Base-by-base conservation (phyloP, 2,329 filamentous ascomycete genomes). In the Trichoderma semiorbis region DNA sequence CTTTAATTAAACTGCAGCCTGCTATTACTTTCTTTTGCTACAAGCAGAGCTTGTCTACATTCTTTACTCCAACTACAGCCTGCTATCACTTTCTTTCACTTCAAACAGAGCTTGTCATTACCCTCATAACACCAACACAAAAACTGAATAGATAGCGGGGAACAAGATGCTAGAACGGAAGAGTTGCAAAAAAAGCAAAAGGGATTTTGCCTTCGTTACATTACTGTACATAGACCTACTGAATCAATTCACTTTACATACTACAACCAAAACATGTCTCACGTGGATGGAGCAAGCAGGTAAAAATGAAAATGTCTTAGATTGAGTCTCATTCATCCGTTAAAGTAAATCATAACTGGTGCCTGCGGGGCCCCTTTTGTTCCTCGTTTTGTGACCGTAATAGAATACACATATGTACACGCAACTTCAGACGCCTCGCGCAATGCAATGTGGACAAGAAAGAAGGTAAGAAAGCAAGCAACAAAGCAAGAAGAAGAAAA, bases 341-440 rank as follows among this genome's bases (percentile, higher is more conserved):
- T 26, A 57, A 69, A 55, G 50, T 58, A 68, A 68, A 47, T 69
- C 66, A 50, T 69, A 21, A 69, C 66, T 34, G 55, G 66, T 61
- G 36, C 66, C 66, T 34, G 55, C n/a, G 66, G 28, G 55, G 32
- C 26, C 28, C 55, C 55, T 36, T 24, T 43, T 28, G 55, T 61
- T 69, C 55, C 16, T 69, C 55, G 36, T 69, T 47, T 60, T 61
- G 66, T 47, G 55, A 32, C 55, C 36, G 55, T 61, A 60, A 61
- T 34, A 61, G 36, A 69, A 69, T 69, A 69, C 66, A 69, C 66
- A 69, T 47, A 69, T 69, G 30, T 61, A 69, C 66, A 69, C 55
- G 55, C 63, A 66, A 53, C 55, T 47, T 50, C 55, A 47, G 55
- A 60, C 53, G 34, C 66, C 66, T 60, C 36, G 66, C 36, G 55